Conservation (phyloP, 768 basidiomycete genomes). For the Vishniacozyma victoriae region DNA sequence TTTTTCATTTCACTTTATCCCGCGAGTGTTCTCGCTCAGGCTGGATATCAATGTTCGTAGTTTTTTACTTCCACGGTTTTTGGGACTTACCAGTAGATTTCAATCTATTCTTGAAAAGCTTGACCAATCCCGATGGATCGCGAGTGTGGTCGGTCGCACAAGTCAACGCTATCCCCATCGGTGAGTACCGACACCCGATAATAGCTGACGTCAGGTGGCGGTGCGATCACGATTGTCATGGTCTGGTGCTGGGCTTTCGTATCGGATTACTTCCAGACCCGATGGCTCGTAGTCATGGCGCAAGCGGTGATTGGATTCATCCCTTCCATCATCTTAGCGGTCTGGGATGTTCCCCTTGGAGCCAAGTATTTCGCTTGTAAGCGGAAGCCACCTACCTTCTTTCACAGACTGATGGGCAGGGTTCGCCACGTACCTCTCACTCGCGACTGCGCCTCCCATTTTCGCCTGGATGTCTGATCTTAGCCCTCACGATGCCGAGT, state of each 20-base stretch:
- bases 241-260: conserved; percentile 35
- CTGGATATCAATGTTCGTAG: conserved; percentile 24
- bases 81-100: conserved; percentile 8
- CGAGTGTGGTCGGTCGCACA: conserved; percentile 7
- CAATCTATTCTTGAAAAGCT: conserved; percentile 17
- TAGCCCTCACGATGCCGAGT: conserved; percentile 39
- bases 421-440: conserved; percentile 29
- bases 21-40: conserved; percentile 26
- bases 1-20: conserved; percentile 34
- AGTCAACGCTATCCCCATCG: conserved; percentile 15
- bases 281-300: conserved; percentile 32
- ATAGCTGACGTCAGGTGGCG: background rate
- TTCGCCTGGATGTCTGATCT: conserved; percentile 42
- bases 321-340: conserved; percentile 37
- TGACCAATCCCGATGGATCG: conserved; percentile 13
- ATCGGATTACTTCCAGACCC: conserved; percentile 31
- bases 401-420: conserved; percentile 5
- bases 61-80: background rate
- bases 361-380: conserved; percentile 41
- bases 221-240: conserved; percentile 17
- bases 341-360: conserved; percentile 35
- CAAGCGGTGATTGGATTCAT: conserved; percentile 26
- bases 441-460: conserved; percentile 35
- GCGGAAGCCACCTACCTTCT: no score
- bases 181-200: background rate